Base-by-base conservation (phyloP, 1,139 yeast genomes). In the Nakaseomyces delphensis region DNA sequence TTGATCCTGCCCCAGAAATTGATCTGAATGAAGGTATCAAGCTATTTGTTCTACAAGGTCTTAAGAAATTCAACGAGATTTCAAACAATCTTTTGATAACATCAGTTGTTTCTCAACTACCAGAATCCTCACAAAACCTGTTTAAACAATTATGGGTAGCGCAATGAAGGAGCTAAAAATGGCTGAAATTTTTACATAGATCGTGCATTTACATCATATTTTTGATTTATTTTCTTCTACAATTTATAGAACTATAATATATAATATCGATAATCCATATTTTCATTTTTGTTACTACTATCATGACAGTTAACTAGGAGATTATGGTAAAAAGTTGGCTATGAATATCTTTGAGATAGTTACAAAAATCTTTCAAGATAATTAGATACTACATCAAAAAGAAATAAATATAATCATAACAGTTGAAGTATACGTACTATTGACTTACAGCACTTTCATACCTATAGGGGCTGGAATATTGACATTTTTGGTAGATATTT, bases 1-100 rank as follows among this genome's bases (percentile, higher is more conserved):
- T 75, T 51, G 96, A 91, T 60, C 95, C 96, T 1, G 63, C 79
- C 27, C 71, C 78, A 1, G 67, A 66, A 24, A 60, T 79, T 19
- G 62, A 62, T 43, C 59, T 70, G 35, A 60, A 69, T 2, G 60
- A 60, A 15, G 68, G 63, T 4, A 53, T 62, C 15, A 63, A 59
- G 48, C 48, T 53, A 20, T 71, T 59, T 51, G 65, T 72, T 42
- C 57, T 66, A 4, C 57, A 57, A 13, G 57, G 59, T 36, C 47
- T 73, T 40, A 56, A 36, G 31, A 36, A 36, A 7, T 36, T 24
- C n/a, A 36, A 36, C 14, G 39, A 36, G 5, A 19, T 21, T 16
- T 33, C 37, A 13, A 33, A 33, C 11, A 33, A 33, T 13, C 18
- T 33, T 5, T n/a, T 33, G 25, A n/a, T 33, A 15, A 36, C 19